Conservation (phyloP, 139 green algal genomes). For the Chlamydomonas sp. region DNA sequence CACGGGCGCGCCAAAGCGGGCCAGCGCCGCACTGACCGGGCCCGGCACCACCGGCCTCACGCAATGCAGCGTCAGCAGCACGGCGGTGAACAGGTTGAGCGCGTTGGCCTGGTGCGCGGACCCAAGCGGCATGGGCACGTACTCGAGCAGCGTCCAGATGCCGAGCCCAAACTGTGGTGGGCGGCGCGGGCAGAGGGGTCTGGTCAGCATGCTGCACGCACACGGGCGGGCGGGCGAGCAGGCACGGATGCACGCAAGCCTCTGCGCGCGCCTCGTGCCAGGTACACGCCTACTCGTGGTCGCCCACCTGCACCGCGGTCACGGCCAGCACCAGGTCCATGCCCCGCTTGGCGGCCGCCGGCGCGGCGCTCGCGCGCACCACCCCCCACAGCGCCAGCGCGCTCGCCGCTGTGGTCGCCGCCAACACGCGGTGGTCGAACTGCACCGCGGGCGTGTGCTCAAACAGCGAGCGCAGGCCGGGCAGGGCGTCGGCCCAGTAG, state of each 20-base stretch:
- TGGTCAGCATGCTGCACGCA: neutral
- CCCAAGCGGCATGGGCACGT: constrained; percentile 82
- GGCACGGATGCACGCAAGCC: too few species aligned
- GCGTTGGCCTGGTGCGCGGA: constrained; percentile 62
- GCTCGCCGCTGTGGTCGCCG: constrained; percentile 57
- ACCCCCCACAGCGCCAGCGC: constrained; percentile 46
- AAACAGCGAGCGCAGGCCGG: constrained; percentile 72
- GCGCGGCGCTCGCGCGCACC: constrained; percentile 4
- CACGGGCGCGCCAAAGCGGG: constrained; percentile 35
- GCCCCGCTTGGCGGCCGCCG: constrained; percentile 32
- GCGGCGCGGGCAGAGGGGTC: neutral
- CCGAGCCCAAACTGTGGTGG: constrained; percentile 68
- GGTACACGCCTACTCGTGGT: too few species aligned
- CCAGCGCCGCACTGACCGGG: constrained; percentile 6
- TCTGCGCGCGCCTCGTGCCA: too few species aligned
- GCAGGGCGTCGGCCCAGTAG: constrained; percentile 53
- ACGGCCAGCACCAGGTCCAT: constrained; percentile 41
- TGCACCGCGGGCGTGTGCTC: constrained; percentile 93
- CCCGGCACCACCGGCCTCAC: constrained; percentile 32
- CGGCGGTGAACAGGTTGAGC: constrained; percentile 80
- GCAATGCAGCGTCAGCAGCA: constrained; percentile 75
- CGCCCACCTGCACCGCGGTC: constrained; percentile 45
- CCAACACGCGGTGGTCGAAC: constrained; percentile 54
- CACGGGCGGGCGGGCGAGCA: too few species aligned
- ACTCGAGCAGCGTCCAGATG: constrained; percentile 77